phyloP scores from a whole-genome alignment of 345 rosid genomes.

The Limnanthes douglasii region DNA sequence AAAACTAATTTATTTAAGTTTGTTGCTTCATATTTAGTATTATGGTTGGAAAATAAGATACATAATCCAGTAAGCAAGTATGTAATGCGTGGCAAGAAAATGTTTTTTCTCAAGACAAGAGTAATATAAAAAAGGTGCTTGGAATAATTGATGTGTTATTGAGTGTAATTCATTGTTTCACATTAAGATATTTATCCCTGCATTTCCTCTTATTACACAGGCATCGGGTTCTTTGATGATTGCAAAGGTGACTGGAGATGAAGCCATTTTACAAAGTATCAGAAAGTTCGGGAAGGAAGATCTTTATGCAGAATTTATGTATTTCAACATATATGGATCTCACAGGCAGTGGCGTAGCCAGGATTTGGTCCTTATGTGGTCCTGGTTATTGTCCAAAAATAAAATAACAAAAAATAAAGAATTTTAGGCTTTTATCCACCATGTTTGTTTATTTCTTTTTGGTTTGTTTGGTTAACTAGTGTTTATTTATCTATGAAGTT shows the following conservation, averaged over 20 bases:
- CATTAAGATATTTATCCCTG: conserved; percentile 2
- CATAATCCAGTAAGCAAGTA: conserved; percentile 33
- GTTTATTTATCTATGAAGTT: no score
- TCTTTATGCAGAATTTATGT: conserved; percentile 66
- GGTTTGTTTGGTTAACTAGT: no score
- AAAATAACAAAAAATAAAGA: no score
- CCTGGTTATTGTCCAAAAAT: no score
- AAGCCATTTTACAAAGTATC: conserved; percentile 36
- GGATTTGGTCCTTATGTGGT: no score
- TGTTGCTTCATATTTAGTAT: no score
- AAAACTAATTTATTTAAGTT: no score
- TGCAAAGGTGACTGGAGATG: conserved; percentile 51
- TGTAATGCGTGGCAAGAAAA: conserved; percentile 54
- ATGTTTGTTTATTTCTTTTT: no score
- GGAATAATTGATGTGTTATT: background rate
- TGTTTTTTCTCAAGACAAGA: conserved; percentile 31
- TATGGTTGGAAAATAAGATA: no score
- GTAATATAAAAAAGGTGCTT: conserved; percentile 29
- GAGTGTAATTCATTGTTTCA: background rate
- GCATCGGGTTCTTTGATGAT: conserved; percentile 33
- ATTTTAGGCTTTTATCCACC: no score
- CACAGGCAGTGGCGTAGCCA: no score
- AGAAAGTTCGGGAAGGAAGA: conserved; percentile 68
- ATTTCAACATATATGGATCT: conserved; percentile 48
- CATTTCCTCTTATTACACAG: conserved; percentile 19